These are phyloP conservation scores for Stellera chamaejasme DNA, from an alignment of 345 rosid genomes.

Conservation along the genomic window DNA sequence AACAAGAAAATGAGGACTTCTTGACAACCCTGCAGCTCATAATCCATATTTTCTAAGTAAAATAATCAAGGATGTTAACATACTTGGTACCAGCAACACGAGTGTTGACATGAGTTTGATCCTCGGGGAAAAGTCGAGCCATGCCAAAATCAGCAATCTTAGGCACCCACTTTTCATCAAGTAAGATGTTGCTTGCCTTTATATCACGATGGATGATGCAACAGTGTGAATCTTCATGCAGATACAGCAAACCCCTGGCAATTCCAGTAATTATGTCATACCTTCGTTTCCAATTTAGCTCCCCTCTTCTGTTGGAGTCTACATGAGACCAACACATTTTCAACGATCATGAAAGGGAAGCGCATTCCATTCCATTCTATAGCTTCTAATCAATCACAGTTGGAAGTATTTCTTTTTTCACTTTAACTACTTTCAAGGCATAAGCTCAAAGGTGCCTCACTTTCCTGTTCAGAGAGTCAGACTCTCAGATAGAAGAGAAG, in stretches of 20 bases:
- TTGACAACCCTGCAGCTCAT: not conserved
- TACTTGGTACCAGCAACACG: slow-evolving; percentile 97
- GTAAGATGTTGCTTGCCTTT: slow-evolving; percentile 87
- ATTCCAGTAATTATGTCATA: slow-evolving; percentile 64
- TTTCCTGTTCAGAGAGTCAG: too few relatives aligned
- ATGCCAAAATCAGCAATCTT: slow-evolving; percentile 98
- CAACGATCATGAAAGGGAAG: slow-evolving; percentile 3
- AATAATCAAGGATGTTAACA: slow-evolving; percentile 13
- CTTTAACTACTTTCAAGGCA: too few relatives aligned
- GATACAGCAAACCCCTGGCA: slow-evolving; percentile 89
- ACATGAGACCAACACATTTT: slow-evolving; percentile 13
- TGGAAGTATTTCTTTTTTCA: too few relatives aligned
- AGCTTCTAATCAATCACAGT: too few relatives aligned
- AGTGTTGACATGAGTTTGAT: slow-evolving; percentile 77
- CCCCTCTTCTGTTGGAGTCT: slow-evolving; percentile 42
- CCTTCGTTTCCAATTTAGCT: slow-evolving; percentile 80
- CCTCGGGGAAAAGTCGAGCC: slow-evolving; percentile 99
- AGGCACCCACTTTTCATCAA: slow-evolving; percentile 91
- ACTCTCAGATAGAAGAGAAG: too few relatives aligned
- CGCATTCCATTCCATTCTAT: not conserved
- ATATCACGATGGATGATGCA: slow-evolving; percentile 94
- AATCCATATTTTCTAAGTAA: not conserved
- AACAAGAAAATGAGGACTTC: not conserved
- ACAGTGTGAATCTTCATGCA: slow-evolving; percentile 78
- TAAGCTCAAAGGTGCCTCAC: too few relatives aligned